Percentiles rank a stretch among this genome's conserved stretches.
phyloP scores from a whole-genome alignment of 2,329 filamentous ascomycete genomes.

The Chaetothyriales sp. region DNA sequence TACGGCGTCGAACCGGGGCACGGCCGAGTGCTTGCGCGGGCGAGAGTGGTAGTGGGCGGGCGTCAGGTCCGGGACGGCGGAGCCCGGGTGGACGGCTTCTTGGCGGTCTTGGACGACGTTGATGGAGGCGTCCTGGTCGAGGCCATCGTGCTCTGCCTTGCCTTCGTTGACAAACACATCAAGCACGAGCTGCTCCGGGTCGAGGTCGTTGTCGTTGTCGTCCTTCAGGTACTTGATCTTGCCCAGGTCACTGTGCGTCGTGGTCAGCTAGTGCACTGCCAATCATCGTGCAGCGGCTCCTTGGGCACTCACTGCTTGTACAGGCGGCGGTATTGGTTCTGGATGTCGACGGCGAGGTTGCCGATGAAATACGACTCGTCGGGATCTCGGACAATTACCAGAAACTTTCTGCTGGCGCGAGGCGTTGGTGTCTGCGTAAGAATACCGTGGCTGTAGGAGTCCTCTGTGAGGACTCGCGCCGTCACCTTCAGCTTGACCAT shows the following conservation, averaged over 20 bases:
- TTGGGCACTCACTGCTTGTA: conserved; percentile 14
- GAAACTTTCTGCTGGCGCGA: conserved; percentile 10
- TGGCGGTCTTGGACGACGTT: conserved; percentile 16
- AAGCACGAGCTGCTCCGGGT: conserved; percentile 14
- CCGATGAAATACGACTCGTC: conserved; percentile 15
- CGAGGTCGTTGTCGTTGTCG: conserved; percentile 18
- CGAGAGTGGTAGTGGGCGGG: conserved; percentile 11
- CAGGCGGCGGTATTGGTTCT: conserved; percentile 13
- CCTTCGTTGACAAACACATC: conserved; percentile 19
- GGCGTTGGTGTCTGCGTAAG: background rate
- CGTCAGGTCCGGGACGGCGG: conserved; percentile 15
- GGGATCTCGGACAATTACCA: conserved; percentile 14
- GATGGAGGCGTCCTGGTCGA: conserved; percentile 15
- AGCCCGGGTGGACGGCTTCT: conserved; percentile 12
- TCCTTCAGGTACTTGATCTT: conserved; percentile 19
- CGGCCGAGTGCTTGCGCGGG: conserved; percentile 12
- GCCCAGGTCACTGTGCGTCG: conserved; percentile 10
- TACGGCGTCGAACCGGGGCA: conserved; percentile 11
- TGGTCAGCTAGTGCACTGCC: background rate
- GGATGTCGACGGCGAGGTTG: conserved; percentile 13
- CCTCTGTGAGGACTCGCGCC: conserved; percentile 16
- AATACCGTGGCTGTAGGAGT: conserved; percentile 7
- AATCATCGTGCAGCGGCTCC: too few species aligned
- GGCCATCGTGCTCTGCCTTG: conserved; percentile 14
- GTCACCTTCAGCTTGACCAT: conserved; percentile 17